Conservation (phyloP, 345 rosid species). For the Psidium friedrichsthalianum region DNA sequence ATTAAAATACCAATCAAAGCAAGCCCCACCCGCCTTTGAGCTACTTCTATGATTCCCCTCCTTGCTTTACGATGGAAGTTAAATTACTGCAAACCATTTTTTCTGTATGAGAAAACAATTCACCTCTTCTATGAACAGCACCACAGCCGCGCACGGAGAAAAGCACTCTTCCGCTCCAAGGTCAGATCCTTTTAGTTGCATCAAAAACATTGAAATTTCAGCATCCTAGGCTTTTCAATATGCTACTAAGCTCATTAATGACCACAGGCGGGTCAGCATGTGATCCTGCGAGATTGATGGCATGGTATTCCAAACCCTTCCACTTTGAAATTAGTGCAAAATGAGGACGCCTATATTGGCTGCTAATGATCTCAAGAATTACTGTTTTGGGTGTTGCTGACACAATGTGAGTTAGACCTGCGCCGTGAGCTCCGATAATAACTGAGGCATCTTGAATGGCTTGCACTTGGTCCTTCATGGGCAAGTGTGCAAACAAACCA, state of each 20-base stretch:
- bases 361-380: conserved; percentile 71
- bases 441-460: conserved; percentile 94
- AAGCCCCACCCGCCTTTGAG: not conserved
- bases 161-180: not conserved
- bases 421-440: conserved; percentile 93
- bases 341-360: conserved; percentile 65
- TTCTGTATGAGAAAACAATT: not conserved
- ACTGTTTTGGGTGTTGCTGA: conserved; percentile 78
- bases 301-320: conserved; percentile 91
- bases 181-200: too few relatives aligned
- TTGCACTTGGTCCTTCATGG: conserved; percentile 77
- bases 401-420: conserved; percentile 90
- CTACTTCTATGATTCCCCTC: not conserved
- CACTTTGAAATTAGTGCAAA: conserved; percentile 68
- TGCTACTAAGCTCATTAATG: conserved; percentile 36
- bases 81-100: not conserved
- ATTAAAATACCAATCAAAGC: not conserved
- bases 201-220: conserved; percentile 4
- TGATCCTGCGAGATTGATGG: conserved; percentile 59
- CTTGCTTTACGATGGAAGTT: not conserved
- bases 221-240: conserved; percentile 48
- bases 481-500: conserved; percentile 86
- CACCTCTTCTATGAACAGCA: not conserved
- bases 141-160: not conserved
- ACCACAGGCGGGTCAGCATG: conserved; percentile 44